Evolutionary conservation across 768 basidiomycete genomes (phyloP).

Genomic region (Gymnopilus junonius): DNA sequence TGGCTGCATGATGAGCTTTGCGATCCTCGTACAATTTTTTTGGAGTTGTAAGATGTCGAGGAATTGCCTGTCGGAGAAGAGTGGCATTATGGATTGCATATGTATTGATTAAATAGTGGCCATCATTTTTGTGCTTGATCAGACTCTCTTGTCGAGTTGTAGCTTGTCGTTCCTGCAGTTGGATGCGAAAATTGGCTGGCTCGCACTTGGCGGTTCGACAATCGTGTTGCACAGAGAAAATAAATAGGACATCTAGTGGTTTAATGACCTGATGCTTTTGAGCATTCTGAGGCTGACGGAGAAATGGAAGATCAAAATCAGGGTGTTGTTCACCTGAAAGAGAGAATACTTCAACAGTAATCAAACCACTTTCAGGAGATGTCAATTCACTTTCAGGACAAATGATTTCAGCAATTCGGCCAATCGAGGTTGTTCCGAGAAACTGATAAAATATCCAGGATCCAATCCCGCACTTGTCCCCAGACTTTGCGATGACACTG

Average conservation of each 20-base stretch:
- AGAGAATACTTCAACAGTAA: constrained; percentile 3
- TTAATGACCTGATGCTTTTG: neutral
- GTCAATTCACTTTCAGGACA: neutral
- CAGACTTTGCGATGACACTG: neutral
- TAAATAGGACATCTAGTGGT: constrained; percentile 6
- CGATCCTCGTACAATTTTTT: constrained; percentile 4
- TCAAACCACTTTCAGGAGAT: neutral
- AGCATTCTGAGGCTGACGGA: neutral
- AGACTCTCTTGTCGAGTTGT: constrained; percentile 6
- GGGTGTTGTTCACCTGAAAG: neutral
- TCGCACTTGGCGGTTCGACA: constrained; percentile 13
- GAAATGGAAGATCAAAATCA: constrained; percentile 2
- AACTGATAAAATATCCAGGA: neutral
- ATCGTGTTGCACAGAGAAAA: constrained; percentile 4
- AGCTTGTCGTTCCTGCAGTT: constrained; percentile 13
- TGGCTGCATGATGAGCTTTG: neutral
- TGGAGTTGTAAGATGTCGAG: constrained; percentile 11
- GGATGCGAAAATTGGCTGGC: neutral
- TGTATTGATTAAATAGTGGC: constrained; percentile 28
- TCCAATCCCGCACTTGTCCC: neutral
- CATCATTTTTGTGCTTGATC: constrained; percentile 25
- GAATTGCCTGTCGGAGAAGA: constrained; percentile 15
- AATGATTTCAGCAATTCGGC: constrained; percentile 10
- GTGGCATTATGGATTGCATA: constrained; percentile 31
- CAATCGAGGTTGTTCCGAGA: neutral